These are phyloP conservation scores for Geosmithia morbida DNA, from an alignment of 2,329 filamentous ascomycete genomes.

Conservation along the genomic window DNA sequence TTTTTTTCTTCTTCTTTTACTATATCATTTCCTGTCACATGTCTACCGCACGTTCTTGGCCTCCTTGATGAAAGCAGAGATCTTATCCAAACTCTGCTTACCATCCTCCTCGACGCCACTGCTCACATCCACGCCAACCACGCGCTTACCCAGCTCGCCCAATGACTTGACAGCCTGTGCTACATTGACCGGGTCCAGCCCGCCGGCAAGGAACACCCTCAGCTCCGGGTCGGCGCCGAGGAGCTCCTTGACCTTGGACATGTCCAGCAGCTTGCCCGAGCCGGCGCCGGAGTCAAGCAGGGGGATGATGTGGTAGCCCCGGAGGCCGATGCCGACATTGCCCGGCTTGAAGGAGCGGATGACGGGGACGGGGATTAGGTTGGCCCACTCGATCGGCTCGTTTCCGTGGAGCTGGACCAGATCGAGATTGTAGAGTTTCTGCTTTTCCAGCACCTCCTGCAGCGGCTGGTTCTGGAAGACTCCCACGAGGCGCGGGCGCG, in stretches of 20 bases:
- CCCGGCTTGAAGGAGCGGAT: conserved; percentile 72
- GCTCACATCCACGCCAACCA: conserved; percentile 82
- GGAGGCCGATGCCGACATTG: conserved; percentile 53
- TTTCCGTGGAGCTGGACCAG: conserved; percentile 85
- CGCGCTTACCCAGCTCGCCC: conserved; percentile 42
- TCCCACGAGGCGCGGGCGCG: conserved; percentile 68
- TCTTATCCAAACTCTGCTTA: conserved; percentile 67
- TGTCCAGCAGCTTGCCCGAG: conserved; percentile 65
- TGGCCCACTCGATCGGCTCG: conserved; percentile 87
- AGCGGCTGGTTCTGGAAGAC: conserved; percentile 90
- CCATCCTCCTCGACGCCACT: conserved; percentile 84
- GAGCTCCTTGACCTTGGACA: conserved; percentile 50
- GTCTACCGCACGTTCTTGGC: conserved; percentile 47
- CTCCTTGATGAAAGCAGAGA: conserved; percentile 62
- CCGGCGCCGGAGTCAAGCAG: conserved; percentile 80
- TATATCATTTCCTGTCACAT: not conserved
- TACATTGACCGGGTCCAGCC: conserved; percentile 70
- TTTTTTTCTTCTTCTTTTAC: too few species aligned
- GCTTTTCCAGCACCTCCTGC: conserved; percentile 65
- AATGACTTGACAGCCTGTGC: conserved; percentile 47
- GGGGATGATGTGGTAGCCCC: conserved; percentile 72
- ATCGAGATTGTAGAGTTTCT: conserved; percentile 64
- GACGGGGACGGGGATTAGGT: conserved; percentile 80
- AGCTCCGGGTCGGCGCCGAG: conserved; percentile 57
- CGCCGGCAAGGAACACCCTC: conserved; percentile 70